phyloP scores from a whole-genome alignment of 371 early-diverging fungal species.

The Basidiobolus meristosporus region DNA sequence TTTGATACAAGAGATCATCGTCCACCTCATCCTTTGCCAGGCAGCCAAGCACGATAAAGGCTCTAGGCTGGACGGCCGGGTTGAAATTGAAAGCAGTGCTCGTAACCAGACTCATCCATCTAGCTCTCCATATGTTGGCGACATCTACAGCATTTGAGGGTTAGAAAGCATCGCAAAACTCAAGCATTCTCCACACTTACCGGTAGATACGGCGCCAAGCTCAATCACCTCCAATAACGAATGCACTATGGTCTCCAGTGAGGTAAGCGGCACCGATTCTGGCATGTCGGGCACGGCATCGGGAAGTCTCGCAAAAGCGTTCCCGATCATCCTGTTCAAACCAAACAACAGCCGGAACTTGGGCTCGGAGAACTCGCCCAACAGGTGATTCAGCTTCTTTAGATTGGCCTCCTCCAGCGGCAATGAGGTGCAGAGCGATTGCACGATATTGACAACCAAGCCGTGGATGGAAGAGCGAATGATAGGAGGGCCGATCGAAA shows the following conservation, averaged over 20 bases:
- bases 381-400: slow-evolving; percentile 26
- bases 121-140: slow-evolving; percentile 63
- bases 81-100: slow-evolving; percentile 86
- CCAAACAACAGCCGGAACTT: slow-evolving; percentile 69
- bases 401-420: slow-evolving; percentile 39
- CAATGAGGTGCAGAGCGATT: slow-evolving; percentile 61
- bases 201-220: slow-evolving; percentile 50
- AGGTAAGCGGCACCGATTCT: slow-evolving; percentile 46
- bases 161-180: not conserved
- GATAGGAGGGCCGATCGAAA: slow-evolving; percentile 66
- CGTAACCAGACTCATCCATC: slow-evolving; percentile 82
- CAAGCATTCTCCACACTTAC: slow-evolving; percentile 12
- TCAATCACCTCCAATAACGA: slow-evolving; percentile 61
- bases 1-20: slow-evolving; percentile 74
- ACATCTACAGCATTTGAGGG: slow-evolving; percentile 22
- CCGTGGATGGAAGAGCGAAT: slow-evolving; percentile 83
- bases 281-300: slow-evolving; percentile 42
- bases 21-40: slow-evolving; percentile 74
- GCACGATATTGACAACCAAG: slow-evolving; percentile 73
- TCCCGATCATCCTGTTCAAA: slow-evolving; percentile 37
- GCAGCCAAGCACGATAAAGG: slow-evolving; percentile 79
- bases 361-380: slow-evolving; percentile 56
- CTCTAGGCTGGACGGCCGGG: slow-evolving; percentile 81
- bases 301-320: slow-evolving; percentile 38
- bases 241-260: slow-evolving; percentile 62